Conservation (phyloP, 108 stramenopile genomes). For the Cyclotella cryptica region DNA sequence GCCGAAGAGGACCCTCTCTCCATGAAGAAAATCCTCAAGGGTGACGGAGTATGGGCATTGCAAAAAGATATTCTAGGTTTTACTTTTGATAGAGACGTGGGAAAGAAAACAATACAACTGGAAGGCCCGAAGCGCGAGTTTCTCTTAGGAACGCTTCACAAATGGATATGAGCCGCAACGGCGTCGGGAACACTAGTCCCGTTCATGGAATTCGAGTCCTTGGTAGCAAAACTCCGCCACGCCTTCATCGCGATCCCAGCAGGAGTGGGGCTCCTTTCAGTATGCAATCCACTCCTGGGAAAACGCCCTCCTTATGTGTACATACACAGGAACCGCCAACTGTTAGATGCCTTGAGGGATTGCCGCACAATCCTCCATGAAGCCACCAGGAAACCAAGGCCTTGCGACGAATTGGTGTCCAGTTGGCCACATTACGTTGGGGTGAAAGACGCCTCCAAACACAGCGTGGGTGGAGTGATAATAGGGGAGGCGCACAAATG, state of each 20-base stretch:
- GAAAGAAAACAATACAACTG: too few species aligned
- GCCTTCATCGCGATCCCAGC: constrained; percentile 12
- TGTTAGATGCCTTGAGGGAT: not conserved
- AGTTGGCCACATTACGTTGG: not conserved
- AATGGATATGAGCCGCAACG: not conserved
- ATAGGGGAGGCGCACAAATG: not conserved
- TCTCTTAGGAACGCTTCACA: not conserved
- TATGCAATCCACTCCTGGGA: too few species aligned
- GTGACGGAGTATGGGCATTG: not conserved
- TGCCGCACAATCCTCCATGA: not conserved
- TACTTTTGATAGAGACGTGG: not conserved
- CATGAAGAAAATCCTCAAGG: constrained; percentile 5
- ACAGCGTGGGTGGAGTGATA: constrained; percentile 23
- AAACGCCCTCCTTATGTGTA: not conserved
- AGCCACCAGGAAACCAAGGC: not conserved
- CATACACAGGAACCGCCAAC: not conserved
- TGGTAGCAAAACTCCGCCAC: not conserved
- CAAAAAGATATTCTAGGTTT: not conserved
- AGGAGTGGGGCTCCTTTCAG: too few species aligned
- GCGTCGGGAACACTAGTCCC: not conserved
- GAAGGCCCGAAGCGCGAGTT: not conserved
- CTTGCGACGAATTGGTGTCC: not conserved
- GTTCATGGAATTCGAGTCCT: constrained; percentile 10
- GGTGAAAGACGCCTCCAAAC: constrained; percentile 2
- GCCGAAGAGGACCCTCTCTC: constrained; percentile 33